Conservation (phyloP, 768 basidiomycete species). For the Lentinus brumalis region DNA sequence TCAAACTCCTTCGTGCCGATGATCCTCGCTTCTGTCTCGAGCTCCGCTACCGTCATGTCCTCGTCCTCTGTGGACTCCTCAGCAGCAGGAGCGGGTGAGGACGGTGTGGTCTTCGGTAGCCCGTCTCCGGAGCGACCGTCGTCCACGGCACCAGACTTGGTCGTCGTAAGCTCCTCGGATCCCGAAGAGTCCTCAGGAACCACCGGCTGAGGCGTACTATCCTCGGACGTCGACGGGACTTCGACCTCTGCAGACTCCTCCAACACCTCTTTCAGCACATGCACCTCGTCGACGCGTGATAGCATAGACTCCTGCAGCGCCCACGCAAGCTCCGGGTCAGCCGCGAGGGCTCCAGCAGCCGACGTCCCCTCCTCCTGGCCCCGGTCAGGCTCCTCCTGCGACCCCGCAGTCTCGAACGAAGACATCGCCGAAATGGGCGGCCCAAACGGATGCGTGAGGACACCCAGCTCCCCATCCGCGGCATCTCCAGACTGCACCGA, state of each 20-base stretch:
- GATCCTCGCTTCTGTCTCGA: constrained; percentile 34
- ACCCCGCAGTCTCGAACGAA: background rate
- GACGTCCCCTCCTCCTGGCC: background rate
- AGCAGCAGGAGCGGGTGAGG: background rate
- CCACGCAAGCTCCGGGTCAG: constrained; percentile 31
- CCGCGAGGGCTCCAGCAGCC: constrained; percentile 2
- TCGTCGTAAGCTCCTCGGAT: background rate
- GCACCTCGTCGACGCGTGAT: constrained; percentile 4
- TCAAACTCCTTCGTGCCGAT: constrained; percentile 67
- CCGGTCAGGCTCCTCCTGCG: background rate
- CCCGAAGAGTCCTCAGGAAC: background rate
- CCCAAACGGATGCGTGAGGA: constrained; percentile 13
- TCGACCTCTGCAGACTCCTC: background rate
- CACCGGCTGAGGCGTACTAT: background rate
- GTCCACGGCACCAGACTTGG: background rate
- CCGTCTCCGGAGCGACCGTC: background rate
- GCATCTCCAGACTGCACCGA: background rate
- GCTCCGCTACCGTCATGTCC: constrained; percentile 11
- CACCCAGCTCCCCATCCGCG: background rate
- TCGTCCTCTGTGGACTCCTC: constrained; percentile 6
- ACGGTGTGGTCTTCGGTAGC: constrained; percentile 6
- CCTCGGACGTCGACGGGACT: background rate
- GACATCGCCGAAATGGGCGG: background rate
- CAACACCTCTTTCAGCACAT: constrained; percentile 1
- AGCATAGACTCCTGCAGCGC: constrained; percentile 33